A percentile compares a stretch with the other conserved stretches of the same genome.
phyloP scores from a whole-genome alignment of 257 asterid genomes.

The Haberlea rhodopensis region DNA sequence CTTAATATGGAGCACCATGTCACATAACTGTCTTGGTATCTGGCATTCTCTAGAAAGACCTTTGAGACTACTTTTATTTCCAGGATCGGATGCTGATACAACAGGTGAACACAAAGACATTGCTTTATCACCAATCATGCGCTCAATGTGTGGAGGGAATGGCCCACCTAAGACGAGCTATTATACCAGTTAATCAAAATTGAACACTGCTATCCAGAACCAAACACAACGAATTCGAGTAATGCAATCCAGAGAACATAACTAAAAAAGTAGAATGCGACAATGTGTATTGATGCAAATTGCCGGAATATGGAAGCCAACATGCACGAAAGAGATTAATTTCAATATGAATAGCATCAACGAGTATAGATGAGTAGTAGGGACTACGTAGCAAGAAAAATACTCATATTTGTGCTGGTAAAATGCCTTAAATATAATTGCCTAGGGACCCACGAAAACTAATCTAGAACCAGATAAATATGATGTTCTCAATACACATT shows the following conservation, averaged over 20 bases:
- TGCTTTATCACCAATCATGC: constrained; percentile 74
- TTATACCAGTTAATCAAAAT: constrained; percentile 29
- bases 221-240: constrained; percentile 1
- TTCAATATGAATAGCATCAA: not conserved
- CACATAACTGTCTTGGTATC: constrained; percentile 67
- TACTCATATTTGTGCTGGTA: not conserved
- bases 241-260: not conserved
- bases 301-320: not conserved
- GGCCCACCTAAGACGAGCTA: constrained; percentile 97
- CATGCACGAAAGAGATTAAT: not conserved
- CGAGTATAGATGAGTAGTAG: not conserved
- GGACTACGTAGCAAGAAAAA: not conserved
- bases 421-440: not conserved
- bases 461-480: not conserved
- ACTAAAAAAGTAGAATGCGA: too few relatives aligned
- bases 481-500: not conserved
- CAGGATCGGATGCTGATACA: constrained; percentile 74
- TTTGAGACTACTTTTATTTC: constrained; percentile 63
- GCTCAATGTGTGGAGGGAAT: constrained; percentile 78
- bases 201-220: constrained; percentile 14
- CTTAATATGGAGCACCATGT: constrained; percentile 53
- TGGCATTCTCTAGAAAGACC: constrained; percentile 43
- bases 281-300: not conserved
- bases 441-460: not conserved
- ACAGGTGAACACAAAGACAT: constrained; percentile 64